These are phyloP conservation scores for Staphylotrichum tortipilum DNA, from an alignment of 495 filamentous ascomycete genomes.

Conservation along the genomic window DNA sequence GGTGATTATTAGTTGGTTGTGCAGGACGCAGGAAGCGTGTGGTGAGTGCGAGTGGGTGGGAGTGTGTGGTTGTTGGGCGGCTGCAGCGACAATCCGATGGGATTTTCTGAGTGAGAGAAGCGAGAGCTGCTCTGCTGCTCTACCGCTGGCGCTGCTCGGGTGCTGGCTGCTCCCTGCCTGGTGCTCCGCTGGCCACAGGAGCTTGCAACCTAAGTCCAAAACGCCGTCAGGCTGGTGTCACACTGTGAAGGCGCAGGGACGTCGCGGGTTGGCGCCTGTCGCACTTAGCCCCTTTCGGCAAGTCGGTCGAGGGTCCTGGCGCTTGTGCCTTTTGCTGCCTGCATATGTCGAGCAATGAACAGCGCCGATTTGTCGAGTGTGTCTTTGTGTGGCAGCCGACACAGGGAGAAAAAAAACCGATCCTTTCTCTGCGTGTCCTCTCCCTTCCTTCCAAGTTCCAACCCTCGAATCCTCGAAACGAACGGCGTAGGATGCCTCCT, in stretches of 20 bases:
- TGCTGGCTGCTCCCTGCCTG: no score
- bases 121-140: no score
- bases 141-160: no score
- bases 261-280: background rate
- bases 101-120: no score
- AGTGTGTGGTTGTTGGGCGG: no score
- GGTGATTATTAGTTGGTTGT: no score
- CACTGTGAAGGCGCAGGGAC: conserved; percentile 4
- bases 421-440: background rate
- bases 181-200: background rate
- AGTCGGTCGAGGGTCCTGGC: conserved; percentile 11
- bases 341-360: no score
- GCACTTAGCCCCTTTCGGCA: conserved; percentile 22
- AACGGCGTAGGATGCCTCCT: background rate
- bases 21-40: no score
- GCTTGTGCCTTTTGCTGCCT: conserved; percentile 9
- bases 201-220: conserved; percentile 4
- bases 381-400: background rate
- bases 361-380: no score
- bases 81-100: no score
- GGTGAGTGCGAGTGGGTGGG: no score
- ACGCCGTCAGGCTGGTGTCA: conserved; percentile 1
- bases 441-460: no score
- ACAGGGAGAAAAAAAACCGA: background rate
- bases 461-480: background rate